Evolutionary conservation across 441 rosid genomes (phyloP), one percentile per base, ranked within the genome.

Genomic region (Adansonia grandidieri): DNA sequence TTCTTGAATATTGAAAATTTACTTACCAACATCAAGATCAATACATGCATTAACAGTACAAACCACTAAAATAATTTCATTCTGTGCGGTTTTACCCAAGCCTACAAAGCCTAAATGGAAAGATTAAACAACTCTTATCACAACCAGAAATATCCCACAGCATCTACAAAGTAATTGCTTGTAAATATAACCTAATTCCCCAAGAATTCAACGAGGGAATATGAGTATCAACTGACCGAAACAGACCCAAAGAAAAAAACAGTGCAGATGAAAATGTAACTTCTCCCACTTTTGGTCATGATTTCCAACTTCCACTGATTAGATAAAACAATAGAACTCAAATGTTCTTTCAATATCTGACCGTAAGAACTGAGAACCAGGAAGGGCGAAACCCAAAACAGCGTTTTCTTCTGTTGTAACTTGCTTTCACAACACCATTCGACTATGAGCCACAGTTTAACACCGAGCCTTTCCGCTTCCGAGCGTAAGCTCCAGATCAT

Each of bases 401-500:
- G 50, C 50, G 50, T 67, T 60, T 71, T 44, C 71, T 71, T 80
- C 47, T 17, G 20, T 28, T 74, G 51, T 60, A 57, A 47, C 73
- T 76, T 37, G 66, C 79, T 61, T 78, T 22, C 45, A 57, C 22
- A 62, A 48, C 69, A 72, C 60, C 10, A 42, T 80, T 51, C 32
- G 73, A 71, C 24, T 45, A 80, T 3, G 24, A 32, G 56, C 15
- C 28, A 74, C 17, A 61, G 5, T 14, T 86, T 80, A 93, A 83
- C 80, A 82, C 83, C 81, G 91, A 69, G 89, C 91, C 82, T 94
- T 96, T 13, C 91, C 86, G 28, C 81, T 88, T 77, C 98, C 99
- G 56, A 96, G 98, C 3, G 97, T 93, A 83, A 96, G 98, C 86
- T 96, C 98, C 15, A 96, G 90, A 81, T 94, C 99, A 65, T 94